Evolutionary conservation across 306 rosid genomes (phyloP), one percentile per base, ranked within the genome.

Genomic region (Quercus aquifolioides): DNA sequence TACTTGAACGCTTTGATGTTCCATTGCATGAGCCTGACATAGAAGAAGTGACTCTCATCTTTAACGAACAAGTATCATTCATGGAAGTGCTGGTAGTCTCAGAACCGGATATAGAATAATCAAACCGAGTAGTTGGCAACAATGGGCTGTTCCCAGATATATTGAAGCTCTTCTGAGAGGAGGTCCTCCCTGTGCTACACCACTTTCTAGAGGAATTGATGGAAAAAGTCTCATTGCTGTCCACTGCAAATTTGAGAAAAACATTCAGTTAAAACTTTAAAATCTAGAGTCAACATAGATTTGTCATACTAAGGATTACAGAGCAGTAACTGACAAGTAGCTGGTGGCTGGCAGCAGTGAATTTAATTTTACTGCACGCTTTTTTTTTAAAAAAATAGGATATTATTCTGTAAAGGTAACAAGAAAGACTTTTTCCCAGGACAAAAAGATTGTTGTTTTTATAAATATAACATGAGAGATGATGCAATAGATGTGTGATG

Each of bases 61-160:
- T 92, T 59, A 91, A 74, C 18, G 87, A 89, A 85, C 18, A 78
- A 68, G 87, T 38, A 86, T 90, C 85, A 74, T 76, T 73, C 81
- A 84, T 75, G 26, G 98, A 96, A 52, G 91, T 85, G 84, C 97
- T 88, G 46, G 98, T 84, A 74, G 94, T 84, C 80, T 89, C 94
- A 75, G 92, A 86, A 71, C 84, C 68, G 54, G 92, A 77, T 69
- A 83, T 69, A 6, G 87, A 78, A 73, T 80, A 81, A 55, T 85
- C 94, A 60, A 88, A 74, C 75, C 43, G 76, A 56, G 84, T 54
- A 58, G 77, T 30, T 46, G 89, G 79, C 79, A 80, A 74, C 73
- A 74, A 79, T 57, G 55, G 87, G 80, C 75, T 72, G 68, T 62
- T 84, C 76, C 78, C 87, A 80, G 89, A 73, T 83, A 59, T 56